A percentile compares a stretch with the other conserved stretches of the same genome.
phyloP scores from a whole-genome alignment of 1,284 basidiomycete species.

The Stygiomarasmius scandens region DNA sequence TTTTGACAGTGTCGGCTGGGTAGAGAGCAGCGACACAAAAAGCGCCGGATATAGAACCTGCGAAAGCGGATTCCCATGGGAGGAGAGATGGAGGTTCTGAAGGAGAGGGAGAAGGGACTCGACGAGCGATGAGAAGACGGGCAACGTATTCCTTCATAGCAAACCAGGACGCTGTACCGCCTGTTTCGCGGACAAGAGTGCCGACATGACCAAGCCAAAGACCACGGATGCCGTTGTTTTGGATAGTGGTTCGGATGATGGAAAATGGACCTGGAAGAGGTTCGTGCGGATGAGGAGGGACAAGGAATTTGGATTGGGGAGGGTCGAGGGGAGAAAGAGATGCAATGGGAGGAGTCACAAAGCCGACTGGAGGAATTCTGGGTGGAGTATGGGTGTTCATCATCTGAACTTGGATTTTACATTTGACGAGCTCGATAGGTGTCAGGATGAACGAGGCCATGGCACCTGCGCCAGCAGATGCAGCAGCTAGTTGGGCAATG shows the following conservation, averaged over 20 bases:
- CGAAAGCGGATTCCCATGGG: conserved; percentile 78
- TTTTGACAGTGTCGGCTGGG: conserved; percentile 89
- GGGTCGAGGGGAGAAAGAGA: conserved; percentile 25
- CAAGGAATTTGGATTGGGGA: conserved; percentile 3
- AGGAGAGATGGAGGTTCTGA: conserved; percentile 39
- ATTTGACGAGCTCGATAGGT: conserved; percentile 91
- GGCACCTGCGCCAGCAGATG: conserved; percentile 82
- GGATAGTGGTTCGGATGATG: conserved; percentile 67
- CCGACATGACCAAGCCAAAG: conserved; percentile 90
- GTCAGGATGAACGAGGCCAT: conserved; percentile 86
- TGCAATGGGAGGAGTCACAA: conserved; percentile 5
- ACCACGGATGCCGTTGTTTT: conserved; percentile 70
- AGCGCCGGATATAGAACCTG: conserved; percentile 70
- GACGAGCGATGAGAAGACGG: conserved; percentile 53
- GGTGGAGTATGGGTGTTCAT: conserved; percentile 16
- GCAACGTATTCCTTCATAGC: conserved; percentile 79
- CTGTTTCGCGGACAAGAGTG: conserved; percentile 85
- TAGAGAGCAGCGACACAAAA: conserved; percentile 69
- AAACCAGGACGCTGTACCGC: conserved; percentile 89
- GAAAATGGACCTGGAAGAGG: conserved; percentile 67
- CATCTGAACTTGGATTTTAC: conserved; percentile 95
- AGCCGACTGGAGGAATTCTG: conserved; percentile 18
- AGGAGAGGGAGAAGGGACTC: conserved; percentile 17
- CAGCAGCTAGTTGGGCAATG: conserved; percentile 69
- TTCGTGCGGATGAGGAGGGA: conserved; percentile 16